These are phyloP conservation scores for Ceratobasidium sp. DNA, from an alignment of 1,284 basidiomycete genomes.

Conservation along the genomic window DNA sequence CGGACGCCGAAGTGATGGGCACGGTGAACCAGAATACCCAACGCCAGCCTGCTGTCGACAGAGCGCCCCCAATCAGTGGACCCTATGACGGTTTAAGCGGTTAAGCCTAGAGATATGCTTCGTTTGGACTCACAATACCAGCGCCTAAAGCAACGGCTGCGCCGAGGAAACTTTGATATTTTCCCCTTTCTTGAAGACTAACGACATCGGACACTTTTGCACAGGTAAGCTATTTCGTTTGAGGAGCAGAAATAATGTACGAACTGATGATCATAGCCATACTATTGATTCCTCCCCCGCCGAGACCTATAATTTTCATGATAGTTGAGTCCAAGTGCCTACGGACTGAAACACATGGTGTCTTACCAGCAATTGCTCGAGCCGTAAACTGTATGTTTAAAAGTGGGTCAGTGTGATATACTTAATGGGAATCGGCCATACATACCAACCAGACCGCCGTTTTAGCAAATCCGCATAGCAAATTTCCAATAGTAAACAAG, in stretches of 20 bases:
- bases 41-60: conserved; percentile 45
- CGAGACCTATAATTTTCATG: conserved; percentile 14
- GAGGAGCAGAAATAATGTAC: not conserved
- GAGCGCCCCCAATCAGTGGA: conserved; percentile 42
- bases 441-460: conserved; percentile 44
- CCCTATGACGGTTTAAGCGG: not conserved
- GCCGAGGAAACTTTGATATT: conserved; percentile 79
- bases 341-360: not conserved
- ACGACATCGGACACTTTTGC: conserved; percentile 73
- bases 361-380: conserved; percentile 36
- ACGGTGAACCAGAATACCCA: conserved; percentile 46
- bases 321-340: no score
- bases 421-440: not conserved
- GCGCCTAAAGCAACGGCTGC: conserved; percentile 56
- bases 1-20: conserved; percentile 38
- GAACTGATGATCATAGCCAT: conserved; percentile 45
- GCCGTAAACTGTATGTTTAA: conserved; percentile 21
- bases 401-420: not conserved
- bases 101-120: not conserved
- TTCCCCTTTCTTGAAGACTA: conserved; percentile 79
- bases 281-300: conserved; percentile 44
- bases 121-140: conserved; percentile 18
- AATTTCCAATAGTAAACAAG: conserved; percentile 40
- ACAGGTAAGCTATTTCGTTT: not conserved
- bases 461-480: conserved; percentile 41